Evolutionary conservation across 768 basidiomycete genomes (phyloP).

Genomic region (Porphyrellus cyaneotinctus): DNA sequence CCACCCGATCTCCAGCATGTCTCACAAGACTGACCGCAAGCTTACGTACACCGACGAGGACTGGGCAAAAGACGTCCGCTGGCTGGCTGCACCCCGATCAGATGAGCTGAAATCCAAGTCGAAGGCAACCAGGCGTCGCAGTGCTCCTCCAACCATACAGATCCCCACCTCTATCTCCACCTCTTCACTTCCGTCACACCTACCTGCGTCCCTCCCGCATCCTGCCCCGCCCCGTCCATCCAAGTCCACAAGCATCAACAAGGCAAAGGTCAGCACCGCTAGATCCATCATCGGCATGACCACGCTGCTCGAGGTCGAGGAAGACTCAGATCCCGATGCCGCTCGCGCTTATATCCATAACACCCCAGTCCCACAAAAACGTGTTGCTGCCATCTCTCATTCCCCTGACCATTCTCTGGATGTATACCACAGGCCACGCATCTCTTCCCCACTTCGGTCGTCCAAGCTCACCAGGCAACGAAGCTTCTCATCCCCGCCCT

Average conservation of each 20-base stretch:
- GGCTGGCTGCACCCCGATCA: slow-evolving; percentile 45
- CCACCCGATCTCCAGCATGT: slow-evolving; percentile 20
- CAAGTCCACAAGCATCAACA: slow-evolving; percentile 24
- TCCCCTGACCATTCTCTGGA: slow-evolving; percentile 8
- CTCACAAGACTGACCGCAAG: slow-evolving; percentile 21
- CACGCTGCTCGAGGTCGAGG: slow-evolving; percentile 51
- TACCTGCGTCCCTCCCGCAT: slow-evolving; percentile 9
- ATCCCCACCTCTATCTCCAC: slow-evolving; percentile 20
- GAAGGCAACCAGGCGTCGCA: slow-evolving; percentile 20
- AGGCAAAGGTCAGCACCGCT: slow-evolving; percentile 33
- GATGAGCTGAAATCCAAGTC: slow-evolving; percentile 15
- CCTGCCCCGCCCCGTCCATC: slow-evolving; percentile 19
- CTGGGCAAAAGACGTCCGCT: slow-evolving; percentile 67
- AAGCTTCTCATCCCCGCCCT: slow-evolving; percentile 29
- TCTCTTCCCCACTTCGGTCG: slow-evolving; percentile 23
- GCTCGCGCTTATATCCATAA: slow-evolving; percentile 4
- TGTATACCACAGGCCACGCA: slow-evolving; percentile 18
- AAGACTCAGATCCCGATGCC: slow-evolving; percentile 33
- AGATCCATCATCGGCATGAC: slow-evolving; percentile 52
- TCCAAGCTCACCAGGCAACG: slow-evolving; percentile 28
- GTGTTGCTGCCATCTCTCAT: slow-evolving; percentile 11
- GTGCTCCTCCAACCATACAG: slow-evolving; percentile 10
- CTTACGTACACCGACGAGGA: slow-evolving; percentile 49
- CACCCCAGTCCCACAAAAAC: slow-evolving; percentile 13
- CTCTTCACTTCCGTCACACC: slow-evolving; percentile 18